phyloP scores from a whole-genome alignment of 352 stramenopile species.

The Globisporangium cylindrosporum region DNA sequence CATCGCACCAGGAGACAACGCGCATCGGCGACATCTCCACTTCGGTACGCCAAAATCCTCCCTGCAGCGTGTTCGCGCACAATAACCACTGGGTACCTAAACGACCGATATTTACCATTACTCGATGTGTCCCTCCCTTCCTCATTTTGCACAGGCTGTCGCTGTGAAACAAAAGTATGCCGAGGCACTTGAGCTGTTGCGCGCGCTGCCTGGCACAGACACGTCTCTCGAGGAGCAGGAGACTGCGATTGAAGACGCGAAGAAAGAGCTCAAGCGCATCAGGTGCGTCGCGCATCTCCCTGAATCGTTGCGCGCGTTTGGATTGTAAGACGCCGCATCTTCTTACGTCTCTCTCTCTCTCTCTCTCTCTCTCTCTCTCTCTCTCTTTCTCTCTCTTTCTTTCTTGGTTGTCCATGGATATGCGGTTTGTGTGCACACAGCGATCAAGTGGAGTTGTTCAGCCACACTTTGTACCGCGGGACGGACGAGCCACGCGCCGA shows the following conservation, averaged over 20 bases:
- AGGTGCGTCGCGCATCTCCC: constrained; percentile 35
- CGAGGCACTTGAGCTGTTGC: constrained; percentile 62
- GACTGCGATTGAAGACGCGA: constrained; percentile 59
- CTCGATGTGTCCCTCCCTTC: no score
- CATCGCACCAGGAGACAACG: constrained; percentile 70
- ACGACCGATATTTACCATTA: background rate
- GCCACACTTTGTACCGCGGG: constrained; percentile 81
- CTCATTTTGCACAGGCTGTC: constrained; percentile 41
- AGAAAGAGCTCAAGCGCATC: constrained; percentile 72
- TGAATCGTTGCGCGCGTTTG: background rate
- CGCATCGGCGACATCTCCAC: constrained; percentile 78
- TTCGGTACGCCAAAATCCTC: constrained; percentile 34
- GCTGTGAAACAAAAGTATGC: constrained; percentile 77
- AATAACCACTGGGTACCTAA: background rate
- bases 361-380: background rate
- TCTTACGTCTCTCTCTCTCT: no score
- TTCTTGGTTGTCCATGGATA: background rate
- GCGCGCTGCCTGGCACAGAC: constrained; percentile 69
- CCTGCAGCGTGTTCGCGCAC: background rate
- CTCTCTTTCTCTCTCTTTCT: background rate
- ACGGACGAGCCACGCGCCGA: constrained; percentile 81
- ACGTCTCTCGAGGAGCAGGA: constrained; percentile 81
- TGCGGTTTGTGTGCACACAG: constrained; percentile 23
- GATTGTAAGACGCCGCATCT: no score
- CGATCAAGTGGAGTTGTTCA: constrained; percentile 79